Evolutionary conservation across 371 early-diverging fungal genomes (phyloP), one percentile per base, ranked within the genome.

Genomic region (Apophysomyces elegans): DNA sequence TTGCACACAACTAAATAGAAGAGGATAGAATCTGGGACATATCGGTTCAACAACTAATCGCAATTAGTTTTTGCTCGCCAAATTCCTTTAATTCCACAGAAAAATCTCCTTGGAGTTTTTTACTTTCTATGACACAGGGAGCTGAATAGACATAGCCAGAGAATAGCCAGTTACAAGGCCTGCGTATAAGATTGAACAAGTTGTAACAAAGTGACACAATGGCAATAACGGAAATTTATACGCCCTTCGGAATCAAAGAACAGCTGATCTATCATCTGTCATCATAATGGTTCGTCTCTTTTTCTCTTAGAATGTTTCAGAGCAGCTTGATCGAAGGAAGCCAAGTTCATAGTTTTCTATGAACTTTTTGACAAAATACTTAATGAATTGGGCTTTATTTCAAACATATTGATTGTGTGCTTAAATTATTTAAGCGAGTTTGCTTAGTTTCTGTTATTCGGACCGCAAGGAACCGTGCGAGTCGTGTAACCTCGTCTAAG

Each of bases 391-490:
- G 21, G 4, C 4, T 7, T 5, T 7, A 7, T 50, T 16, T 50
- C 21, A 16, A 47, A 0, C 4, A 16, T 1, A 9, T 5, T 9
- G 50, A 18, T 21, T 1, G 21, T 50, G 8, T 18, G 50, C 9
- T 50, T 50, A 50, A 50, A 21, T 4, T 18, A 18, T n/a, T 50
- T 21, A 18, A 50, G 21, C 21, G 21, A 5, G n/a, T 18, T 9
- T 21, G 50, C 11, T 4, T 13, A 41, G 2, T 41, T 13, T 41
- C 50, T 7, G 4, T 50, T 18, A 21, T 18, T 18, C 21, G 6
- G n/a, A 16, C 1, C 9, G 50, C n/a, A 50, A 21, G 50, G 50
- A 50, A 50, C 50, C 50, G 50, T 50, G 50, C 50, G 50, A 50
- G 50, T 26, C 21, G 50, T 50, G 50, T 50, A 50, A 50, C 50